Evolutionary conservation across 257 asterid species (phyloP).

Genomic region (Solanum sparsipilum): DNA sequence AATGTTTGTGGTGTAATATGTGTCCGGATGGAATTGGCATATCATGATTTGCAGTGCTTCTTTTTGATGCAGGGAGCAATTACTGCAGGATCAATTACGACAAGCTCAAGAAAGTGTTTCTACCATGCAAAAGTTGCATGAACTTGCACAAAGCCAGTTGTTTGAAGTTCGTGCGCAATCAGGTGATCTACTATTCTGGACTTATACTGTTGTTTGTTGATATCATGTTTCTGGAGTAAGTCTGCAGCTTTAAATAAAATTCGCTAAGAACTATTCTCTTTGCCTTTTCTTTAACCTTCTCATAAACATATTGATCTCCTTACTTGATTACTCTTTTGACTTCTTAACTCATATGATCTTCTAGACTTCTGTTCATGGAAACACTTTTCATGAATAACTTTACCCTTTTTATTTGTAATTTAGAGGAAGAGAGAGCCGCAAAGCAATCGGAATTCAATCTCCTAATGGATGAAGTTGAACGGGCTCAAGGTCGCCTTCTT

Average conservation of each 20-base stretch:
- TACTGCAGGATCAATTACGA: constrained; percentile 90
- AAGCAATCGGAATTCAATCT: constrained; percentile 94
- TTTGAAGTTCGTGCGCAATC: constrained; percentile 98
- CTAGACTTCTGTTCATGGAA: not conserved
- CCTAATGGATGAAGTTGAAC: constrained; percentile 95
- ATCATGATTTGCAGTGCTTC: constrained; percentile 6
- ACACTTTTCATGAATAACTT: not conserved
- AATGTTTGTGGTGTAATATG: not conserved
- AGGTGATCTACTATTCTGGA: constrained; percentile 35
- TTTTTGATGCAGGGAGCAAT: constrained; percentile 57
- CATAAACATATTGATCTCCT: not conserved
- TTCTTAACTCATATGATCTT: not conserved
- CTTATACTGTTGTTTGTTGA: not conserved
- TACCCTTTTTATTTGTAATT: not conserved
- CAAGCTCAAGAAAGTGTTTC: constrained; percentile 97
- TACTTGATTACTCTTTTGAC: not conserved
- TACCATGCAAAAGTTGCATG: constrained; percentile 91
- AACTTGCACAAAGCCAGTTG: constrained; percentile 94
- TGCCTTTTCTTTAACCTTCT: not conserved
- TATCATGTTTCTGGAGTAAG: not conserved
- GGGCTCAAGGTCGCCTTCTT: constrained; percentile 88
- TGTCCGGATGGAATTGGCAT: not conserved
- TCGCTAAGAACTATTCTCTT: not conserved
- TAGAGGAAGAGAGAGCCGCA: constrained; percentile 84
- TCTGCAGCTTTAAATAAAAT: not conserved